phyloP scores from a whole-genome alignment of 2,329 filamentous ascomycete species.

The Bipolaris gigantea region DNA sequence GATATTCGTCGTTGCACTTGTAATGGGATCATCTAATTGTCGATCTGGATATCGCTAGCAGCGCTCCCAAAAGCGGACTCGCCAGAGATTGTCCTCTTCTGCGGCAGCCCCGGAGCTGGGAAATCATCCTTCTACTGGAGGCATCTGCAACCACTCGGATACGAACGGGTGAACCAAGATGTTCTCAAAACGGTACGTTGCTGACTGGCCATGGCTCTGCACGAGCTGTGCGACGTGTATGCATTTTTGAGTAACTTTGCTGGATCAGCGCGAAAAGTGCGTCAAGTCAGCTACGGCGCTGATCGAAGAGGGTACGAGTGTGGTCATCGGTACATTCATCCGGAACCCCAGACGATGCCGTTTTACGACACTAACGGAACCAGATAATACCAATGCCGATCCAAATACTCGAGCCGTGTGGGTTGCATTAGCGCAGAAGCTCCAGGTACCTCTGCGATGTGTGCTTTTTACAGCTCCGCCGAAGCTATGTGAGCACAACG shows the following conservation, averaged over 20 bases:
- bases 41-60: slow-evolving; percentile 23
- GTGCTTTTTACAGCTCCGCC: slow-evolving; percentile 77
- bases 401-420: slow-evolving; percentile 75
- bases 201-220: slow-evolving; percentile 10
- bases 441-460: slow-evolving; percentile 76
- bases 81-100: slow-evolving; percentile 79
- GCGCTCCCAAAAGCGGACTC: slow-evolving; percentile 59
- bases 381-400: slow-evolving; percentile 96
- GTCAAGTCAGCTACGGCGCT: slow-evolving; percentile 71
- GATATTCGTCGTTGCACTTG: slow-evolving; percentile 21
- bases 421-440: slow-evolving; percentile 71
- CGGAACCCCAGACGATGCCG: slow-evolving; percentile 20
- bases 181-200: slow-evolving; percentile 68
- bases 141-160: slow-evolving; percentile 74
- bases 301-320: slow-evolving; percentile 66
- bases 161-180: slow-evolving; percentile 89
- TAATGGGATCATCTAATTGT: slow-evolving; percentile 10
- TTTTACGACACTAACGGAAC: slow-evolving; percentile 18
- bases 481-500: slow-evolving; percentile 80
- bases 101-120: slow-evolving; percentile 84
- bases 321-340: slow-evolving; percentile 71
- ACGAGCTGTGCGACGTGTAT: slow-evolving; percentile 30
- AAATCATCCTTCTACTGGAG: slow-evolving; percentile 91
- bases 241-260: slow-evolving; percentile 36
- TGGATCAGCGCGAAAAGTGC: slow-evolving; percentile 61